A percentile compares a stretch with the other conserved stretches of the same genome.
phyloP scores from a whole-genome alignment of 2,329 filamentous ascomycete species.

The Macrophomina pseudophaseolina region DNA sequence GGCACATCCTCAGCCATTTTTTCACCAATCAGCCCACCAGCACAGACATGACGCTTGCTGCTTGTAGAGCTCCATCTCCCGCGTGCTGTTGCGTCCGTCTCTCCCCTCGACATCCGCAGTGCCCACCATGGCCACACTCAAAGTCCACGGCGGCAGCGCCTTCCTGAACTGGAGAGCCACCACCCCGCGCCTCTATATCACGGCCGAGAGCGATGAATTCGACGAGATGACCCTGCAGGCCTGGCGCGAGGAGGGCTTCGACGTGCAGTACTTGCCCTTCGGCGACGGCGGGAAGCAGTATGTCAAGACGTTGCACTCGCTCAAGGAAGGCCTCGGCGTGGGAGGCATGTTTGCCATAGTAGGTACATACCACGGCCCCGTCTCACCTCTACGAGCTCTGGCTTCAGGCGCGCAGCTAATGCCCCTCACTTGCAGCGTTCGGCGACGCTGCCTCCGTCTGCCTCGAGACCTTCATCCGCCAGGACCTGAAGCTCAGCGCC shows the following conservation, averaged over 20 bases:
- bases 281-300: conserved; percentile 56
- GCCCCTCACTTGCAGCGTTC: conserved; percentile 51
- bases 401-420: not conserved
- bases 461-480: conserved; percentile 62
- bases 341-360: conserved; percentile 68
- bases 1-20: conserved; percentile 8
- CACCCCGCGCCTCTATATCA: conserved; percentile 54
- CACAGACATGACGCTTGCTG: not conserved
- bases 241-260: conserved; percentile 67
- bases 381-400: not conserved
- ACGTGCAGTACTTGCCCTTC: conserved; percentile 61
- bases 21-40: conserved; percentile 23
- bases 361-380: conserved; percentile 47
- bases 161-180: conserved; percentile 49
- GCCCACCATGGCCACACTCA: conserved; percentile 23
- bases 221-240: conserved; percentile 58
- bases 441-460: conserved; percentile 66
- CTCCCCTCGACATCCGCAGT: conserved; percentile 8
- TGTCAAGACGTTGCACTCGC: conserved; percentile 53
- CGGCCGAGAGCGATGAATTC: conserved; percentile 60
- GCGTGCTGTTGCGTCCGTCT: not conserved
- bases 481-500: conserved; percentile 57
- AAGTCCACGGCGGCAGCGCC: conserved; percentile 27
- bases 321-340: conserved; percentile 60
- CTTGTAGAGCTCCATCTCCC: not conserved